These are phyloP conservation scores for Nephelium lappaceum DNA, from an alignment of 345 rosid genomes.

Conservation along the genomic window DNA sequence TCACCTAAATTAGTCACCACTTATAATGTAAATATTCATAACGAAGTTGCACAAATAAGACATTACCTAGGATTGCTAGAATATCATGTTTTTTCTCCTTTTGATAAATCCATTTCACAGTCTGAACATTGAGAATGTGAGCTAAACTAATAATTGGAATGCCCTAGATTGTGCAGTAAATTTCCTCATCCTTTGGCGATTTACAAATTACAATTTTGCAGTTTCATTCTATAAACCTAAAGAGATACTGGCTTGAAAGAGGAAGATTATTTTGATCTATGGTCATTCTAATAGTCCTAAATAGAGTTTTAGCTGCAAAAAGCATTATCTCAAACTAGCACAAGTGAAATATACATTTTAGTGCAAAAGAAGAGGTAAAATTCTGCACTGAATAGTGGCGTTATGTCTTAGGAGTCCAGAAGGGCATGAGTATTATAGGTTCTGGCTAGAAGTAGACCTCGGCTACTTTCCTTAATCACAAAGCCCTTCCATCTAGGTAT, in stretches of 20 bases:
- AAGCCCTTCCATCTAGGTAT: background rate
- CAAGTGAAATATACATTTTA: background rate
- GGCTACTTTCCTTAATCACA: background rate
- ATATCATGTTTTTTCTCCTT: background rate
- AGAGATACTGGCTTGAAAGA: background rate
- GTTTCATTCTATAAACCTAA: no score
- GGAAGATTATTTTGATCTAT: background rate
- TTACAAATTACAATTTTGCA: background rate
- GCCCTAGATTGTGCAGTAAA: background rate
- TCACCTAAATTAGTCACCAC: background rate
- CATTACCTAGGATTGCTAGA: background rate
- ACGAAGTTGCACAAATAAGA: background rate
- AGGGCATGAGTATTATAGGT: background rate
- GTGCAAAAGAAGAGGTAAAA: background rate
- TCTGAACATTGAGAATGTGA: background rate
- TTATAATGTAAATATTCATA: background rate
- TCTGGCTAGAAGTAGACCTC: constrained; percentile 1
- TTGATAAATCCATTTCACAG: background rate
- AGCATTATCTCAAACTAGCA: background rate
- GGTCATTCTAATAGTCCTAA: background rate
- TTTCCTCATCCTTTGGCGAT: background rate
- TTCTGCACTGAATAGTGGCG: background rate
- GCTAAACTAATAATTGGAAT: background rate
- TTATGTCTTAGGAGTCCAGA: background rate
- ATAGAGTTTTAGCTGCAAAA: background rate